Evolutionary conservation across 768 basidiomycete genomes (phyloP).

Genomic region (Collybia nuda): DNA sequence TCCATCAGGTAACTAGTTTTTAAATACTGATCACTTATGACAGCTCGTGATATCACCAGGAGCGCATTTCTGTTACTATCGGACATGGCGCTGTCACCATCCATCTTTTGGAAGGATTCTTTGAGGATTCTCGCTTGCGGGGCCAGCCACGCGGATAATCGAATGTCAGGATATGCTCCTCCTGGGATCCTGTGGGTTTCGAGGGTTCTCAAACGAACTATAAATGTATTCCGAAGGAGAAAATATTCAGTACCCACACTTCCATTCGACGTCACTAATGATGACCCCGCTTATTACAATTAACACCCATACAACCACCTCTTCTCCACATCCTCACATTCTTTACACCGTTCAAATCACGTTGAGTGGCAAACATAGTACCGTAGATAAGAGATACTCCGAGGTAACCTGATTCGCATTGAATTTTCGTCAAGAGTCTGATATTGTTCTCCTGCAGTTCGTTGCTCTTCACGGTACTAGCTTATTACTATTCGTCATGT

Average conservation of each 20-base stretch:
- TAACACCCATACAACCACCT: constrained; percentile 44
- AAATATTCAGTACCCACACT: background rate
- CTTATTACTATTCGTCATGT: background rate
- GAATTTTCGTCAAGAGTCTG: background rate
- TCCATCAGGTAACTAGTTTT: too few species aligned
- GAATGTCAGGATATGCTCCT: too few species aligned
- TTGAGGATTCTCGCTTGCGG: too few species aligned
- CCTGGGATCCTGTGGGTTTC: background rate
- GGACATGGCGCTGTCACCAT: too few species aligned
- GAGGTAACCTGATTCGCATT: constrained; percentile 29
- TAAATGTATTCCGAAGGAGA: background rate
- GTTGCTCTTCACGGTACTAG: constrained; percentile 33
- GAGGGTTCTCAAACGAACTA: too few species aligned
- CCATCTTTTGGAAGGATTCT: too few species aligned
- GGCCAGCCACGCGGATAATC: too few species aligned
- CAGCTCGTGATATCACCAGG: too few species aligned
- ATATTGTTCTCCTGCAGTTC: constrained; percentile 24
- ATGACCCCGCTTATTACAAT: constrained; percentile 31
- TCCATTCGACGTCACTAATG: background rate
- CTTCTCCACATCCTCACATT: constrained; percentile 47
- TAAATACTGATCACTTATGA: too few species aligned
- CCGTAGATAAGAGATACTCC: constrained; percentile 38
- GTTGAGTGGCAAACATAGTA: constrained; percentile 25
- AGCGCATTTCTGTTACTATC: too few species aligned
- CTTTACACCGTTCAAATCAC: constrained; percentile 40